Conservation (phyloP, 495 filamentous ascomycete genomes). For the Friedmanniomyces simplex region DNA sequence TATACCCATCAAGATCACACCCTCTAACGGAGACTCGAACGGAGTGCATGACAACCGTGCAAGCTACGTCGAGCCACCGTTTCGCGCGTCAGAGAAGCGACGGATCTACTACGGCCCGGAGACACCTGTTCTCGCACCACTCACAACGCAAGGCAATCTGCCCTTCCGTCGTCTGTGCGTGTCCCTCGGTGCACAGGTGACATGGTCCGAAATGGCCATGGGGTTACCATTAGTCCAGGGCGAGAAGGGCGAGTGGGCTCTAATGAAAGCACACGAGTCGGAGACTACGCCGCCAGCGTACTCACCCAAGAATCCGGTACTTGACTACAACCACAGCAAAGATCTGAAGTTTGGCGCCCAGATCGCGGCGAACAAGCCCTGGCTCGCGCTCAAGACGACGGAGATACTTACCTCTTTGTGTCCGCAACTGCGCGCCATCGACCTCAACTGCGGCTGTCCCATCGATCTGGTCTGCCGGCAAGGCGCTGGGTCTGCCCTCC, state of each 20-base stretch:
- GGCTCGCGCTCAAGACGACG: slow-evolving; percentile 74
- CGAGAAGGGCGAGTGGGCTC: slow-evolving; percentile 81
- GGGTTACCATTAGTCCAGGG: slow-evolving; percentile 84
- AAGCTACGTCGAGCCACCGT: slow-evolving; percentile 68
- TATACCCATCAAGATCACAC: slow-evolving; percentile 29
- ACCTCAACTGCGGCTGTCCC: slow-evolving; percentile 93
- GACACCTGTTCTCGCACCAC: slow-evolving; percentile 79
- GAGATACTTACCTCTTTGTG: slow-evolving; percentile 66
- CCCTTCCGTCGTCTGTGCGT: slow-evolving; percentile 91
- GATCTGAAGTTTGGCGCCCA: slow-evolving; percentile 86
- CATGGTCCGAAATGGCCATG: slow-evolving; percentile 98
- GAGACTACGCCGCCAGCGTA: slow-evolving; percentile 61
- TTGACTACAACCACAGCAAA: slow-evolving; percentile 67
- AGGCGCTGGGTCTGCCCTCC: slow-evolving; percentile 83
- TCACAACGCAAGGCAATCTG: slow-evolving; percentile 92
- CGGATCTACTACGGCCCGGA: slow-evolving; percentile 86
- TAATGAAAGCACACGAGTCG: slow-evolving; percentile 78
- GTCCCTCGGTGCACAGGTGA: slow-evolving; percentile 79
- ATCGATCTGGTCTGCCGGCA: slow-evolving; percentile 83
- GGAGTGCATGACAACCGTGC: slow-evolving; percentile 67
- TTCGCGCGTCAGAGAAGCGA: slow-evolving; percentile 84
- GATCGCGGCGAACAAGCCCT: slow-evolving; percentile 80
- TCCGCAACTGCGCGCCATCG: slow-evolving; percentile 75
- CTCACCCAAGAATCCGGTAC: slow-evolving; percentile 42
- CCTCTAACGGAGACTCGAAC: slow-evolving; percentile 10